Conservation (phyloP, 2,329 filamentous ascomycete genomes). For the Alternaria dauci region DNA sequence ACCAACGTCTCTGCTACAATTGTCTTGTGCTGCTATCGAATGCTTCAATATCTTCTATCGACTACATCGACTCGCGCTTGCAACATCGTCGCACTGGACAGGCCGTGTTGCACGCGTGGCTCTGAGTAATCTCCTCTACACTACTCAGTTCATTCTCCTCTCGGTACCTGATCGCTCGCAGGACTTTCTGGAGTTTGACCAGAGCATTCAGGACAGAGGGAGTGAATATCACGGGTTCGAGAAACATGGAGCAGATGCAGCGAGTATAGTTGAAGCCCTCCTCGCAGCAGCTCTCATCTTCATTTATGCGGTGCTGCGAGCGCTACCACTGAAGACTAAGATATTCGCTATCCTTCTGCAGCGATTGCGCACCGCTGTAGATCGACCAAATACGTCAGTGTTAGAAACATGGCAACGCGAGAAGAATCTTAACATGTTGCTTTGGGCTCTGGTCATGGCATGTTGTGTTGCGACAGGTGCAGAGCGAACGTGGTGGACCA, state of each 20-base stretch:
- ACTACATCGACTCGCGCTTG: constrained; percentile 34
- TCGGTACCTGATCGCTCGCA: constrained; percentile 30
- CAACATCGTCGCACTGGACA: constrained; percentile 27
- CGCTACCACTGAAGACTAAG: constrained; percentile 30
- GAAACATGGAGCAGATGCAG: constrained; percentile 23
- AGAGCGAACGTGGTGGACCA: constrained; percentile 28
- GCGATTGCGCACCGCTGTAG: constrained; percentile 4
- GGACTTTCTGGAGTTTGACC: constrained; percentile 25
- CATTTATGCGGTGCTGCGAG: constrained; percentile 31
- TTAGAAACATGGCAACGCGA: constrained; percentile 22
- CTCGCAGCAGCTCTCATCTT: constrained; percentile 33
- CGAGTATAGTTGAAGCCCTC: constrained; percentile 28
- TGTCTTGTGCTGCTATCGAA: constrained; percentile 28
- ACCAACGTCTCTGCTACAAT: constrained; percentile 32
- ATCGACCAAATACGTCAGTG: background rate
- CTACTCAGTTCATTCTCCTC: constrained; percentile 31
- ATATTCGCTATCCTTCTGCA: constrained; percentile 21
- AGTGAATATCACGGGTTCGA: constrained; percentile 6
- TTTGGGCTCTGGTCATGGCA: constrained; percentile 35
- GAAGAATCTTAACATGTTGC: constrained; percentile 29
- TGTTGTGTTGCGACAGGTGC: constrained; percentile 16
- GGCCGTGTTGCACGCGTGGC: constrained; percentile 20
- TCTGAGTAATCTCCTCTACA: constrained; percentile 35
- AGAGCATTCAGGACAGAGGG: background rate
- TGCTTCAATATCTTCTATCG: constrained; percentile 42